Conservation (phyloP, 2,329 filamentous ascomycete species). For the Ceratocystis destructans region DNA sequence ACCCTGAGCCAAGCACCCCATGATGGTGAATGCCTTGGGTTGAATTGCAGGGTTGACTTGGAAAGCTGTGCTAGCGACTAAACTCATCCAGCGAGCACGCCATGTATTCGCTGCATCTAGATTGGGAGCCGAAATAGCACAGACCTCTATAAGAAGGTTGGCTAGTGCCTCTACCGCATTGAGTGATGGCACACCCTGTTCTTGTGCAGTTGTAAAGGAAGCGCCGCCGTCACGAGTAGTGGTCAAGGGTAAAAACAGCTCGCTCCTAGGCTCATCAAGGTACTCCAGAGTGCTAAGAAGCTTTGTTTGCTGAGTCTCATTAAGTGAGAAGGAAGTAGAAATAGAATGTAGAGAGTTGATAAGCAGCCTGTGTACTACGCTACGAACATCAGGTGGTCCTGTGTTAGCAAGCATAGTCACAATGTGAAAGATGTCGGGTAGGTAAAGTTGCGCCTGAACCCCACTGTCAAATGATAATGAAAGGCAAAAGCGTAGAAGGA, state of each 20-base stretch:
- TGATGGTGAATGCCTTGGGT: conserved; percentile 54
- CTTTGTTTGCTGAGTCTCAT: conserved; percentile 44
- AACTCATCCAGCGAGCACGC: conserved; percentile 60
- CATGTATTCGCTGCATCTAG: conserved; percentile 53
- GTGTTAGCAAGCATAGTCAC: conserved; percentile 59
- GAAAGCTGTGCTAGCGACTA: conserved; percentile 58
- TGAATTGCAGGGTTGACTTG: conserved; percentile 61
- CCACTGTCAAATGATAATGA: conserved; percentile 55
- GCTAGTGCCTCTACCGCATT: conserved; percentile 40
- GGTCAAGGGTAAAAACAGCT: conserved; percentile 35
- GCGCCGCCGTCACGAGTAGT: conserved; percentile 37
- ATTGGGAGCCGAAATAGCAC: conserved; percentile 48
- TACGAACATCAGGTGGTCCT: conserved; percentile 41
- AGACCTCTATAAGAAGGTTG: conserved; percentile 48
- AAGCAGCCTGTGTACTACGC: conserved; percentile 48
- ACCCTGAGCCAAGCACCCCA: conserved; percentile 57
- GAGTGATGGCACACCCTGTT: conserved; percentile 15
- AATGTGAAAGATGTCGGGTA: conserved; percentile 57
- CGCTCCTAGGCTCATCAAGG: conserved; percentile 45
- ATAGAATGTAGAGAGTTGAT: conserved; percentile 55
- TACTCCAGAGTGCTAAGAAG: conserved; percentile 43
- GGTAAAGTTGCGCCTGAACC: conserved; percentile 51
- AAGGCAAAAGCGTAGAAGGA: conserved; percentile 51
- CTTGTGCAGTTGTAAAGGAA: conserved; percentile 39
- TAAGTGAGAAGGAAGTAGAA: conserved; percentile 50